Evolutionary conservation across 208 protist species (phyloP), one percentile per base, ranked within the genome.

Genomic region (Trypanosoma rangeli): DNA sequence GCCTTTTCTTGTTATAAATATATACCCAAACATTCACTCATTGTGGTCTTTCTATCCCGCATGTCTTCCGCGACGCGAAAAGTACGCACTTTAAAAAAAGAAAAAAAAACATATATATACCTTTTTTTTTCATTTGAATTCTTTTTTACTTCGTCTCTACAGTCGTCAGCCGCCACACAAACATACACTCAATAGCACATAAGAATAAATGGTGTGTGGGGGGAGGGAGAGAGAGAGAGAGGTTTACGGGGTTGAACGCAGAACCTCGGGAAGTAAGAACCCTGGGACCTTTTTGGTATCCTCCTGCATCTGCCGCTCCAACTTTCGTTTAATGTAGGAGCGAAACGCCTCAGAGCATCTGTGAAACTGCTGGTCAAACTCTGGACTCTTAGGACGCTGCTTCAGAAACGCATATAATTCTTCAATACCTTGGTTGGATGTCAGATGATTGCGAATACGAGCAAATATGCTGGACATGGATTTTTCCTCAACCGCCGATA

Each of bases 281-380:
- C 39, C 58, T 15, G 46, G 15, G 26, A 79, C 70, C 46, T 67
- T 77, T n/a, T 33, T 28, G 5, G 52, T 18, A 72, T 95, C 87
- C 44, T 92, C 84, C 18, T 55, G 58, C 7, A 85, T 46, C 57
- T 92, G 90, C 22, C 76, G 78, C 54, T 93, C 85, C 16, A 96
- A 73, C 59, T 93, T 91, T 53, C 88, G 78, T 58, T 92, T 91
- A 35, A 96, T 91, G 73, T 92, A 94, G n/a, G 86, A 64, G 18
- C 87, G 82, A 39, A 96, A 96, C 3, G 86, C 84, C 57, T 93
- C 86, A 5, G 88, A 93, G 77, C 91, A 96, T 29, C 88, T 78
- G 24, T 81, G 79, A 59, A 93, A 90, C 35, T 96, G 88, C 66
- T 84, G 70, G 31, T 87, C 77, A 76, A 95, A 93, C 2, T 83